Evolutionary conservation across 1,139 yeast genomes (phyloP).

Genomic region (Blastobotrys raffinosifermentans): DNA sequence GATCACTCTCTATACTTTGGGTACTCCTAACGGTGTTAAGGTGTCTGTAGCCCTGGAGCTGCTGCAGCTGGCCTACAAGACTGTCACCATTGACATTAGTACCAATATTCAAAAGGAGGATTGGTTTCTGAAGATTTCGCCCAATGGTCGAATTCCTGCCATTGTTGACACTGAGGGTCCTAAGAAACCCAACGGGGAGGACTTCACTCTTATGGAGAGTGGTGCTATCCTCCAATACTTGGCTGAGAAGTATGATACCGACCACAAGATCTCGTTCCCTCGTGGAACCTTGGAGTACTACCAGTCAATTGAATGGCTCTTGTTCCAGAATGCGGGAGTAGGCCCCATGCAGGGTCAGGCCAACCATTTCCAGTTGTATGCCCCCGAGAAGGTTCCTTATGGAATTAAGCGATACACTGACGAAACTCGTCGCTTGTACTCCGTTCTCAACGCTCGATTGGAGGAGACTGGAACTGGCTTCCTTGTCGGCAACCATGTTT

Average conservation of each 20-base stretch:
- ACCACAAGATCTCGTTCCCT: conserved; percentile 44
- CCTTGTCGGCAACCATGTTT: conserved; percentile 51
- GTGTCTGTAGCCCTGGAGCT: conserved; percentile 45
- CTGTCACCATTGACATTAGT: conserved; percentile 38
- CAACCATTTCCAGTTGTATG: conserved; percentile 40
- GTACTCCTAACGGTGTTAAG: conserved; percentile 57
- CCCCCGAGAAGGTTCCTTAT: conserved; percentile 45
- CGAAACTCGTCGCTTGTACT: conserved; percentile 48
- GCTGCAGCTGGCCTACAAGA: conserved; percentile 44
- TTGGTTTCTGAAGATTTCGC: conserved; percentile 51
- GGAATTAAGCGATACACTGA: conserved; percentile 46
- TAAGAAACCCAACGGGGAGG: conserved; percentile 15
- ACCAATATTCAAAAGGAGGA: conserved; percentile 44
- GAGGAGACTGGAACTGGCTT: conserved; percentile 42
- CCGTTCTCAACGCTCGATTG: conserved; percentile 48
- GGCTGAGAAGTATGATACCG: conserved; percentile 52
- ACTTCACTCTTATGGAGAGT: conserved; percentile 44
- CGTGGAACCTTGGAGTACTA: conserved; percentile 44
- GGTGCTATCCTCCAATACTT: conserved; percentile 55
- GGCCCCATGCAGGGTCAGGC: conserved; percentile 63
- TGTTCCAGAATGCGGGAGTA: conserved; percentile 53
- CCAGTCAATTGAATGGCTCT: conserved; percentile 46
- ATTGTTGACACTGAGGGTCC: conserved; percentile 42
- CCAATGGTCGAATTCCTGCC: conserved; percentile 60
- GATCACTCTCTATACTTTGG: conserved; percentile 40